Evolutionary conservation across 768 basidiomycete genomes (phyloP).

Genomic region (Coprinellus aureogranulatus): DNA sequence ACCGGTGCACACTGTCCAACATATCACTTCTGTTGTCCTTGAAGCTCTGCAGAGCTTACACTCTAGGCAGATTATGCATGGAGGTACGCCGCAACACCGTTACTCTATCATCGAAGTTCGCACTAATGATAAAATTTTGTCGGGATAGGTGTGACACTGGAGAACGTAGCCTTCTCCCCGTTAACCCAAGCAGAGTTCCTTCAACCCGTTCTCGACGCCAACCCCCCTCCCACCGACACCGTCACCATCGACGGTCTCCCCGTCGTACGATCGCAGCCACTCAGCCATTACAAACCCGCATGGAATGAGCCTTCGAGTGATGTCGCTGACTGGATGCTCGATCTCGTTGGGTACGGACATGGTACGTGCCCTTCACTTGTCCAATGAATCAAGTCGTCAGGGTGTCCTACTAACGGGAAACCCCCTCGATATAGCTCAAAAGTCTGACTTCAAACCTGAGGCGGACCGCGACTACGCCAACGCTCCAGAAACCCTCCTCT

Average conservation of each 20-base stretch:
- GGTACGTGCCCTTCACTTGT: not conserved
- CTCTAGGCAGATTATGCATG: conserved; percentile 14
- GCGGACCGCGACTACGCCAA: conserved; percentile 5
- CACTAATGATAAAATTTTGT: not conserved
- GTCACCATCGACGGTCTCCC: not conserved
- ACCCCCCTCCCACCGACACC: not conserved
- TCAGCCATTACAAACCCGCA: conserved; percentile 5
- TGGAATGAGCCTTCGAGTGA: conserved; percentile 11
- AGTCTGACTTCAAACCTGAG: conserved; percentile 9
- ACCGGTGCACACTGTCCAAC: no score
- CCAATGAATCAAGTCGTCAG: no score
- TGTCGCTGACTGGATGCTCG: conserved; percentile 14
- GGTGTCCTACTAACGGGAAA: no score
- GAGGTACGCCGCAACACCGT: conserved; percentile 6
- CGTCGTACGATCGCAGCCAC: conserved; percentile 13
- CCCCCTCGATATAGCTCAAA: conserved; percentile 13
- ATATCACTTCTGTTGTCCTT: not conserved
- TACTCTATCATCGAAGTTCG: no score
- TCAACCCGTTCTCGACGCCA: no score
- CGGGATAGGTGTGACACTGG: not conserved
- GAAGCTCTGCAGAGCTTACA: not conserved
- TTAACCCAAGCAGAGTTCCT: not conserved
- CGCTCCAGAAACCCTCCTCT: conserved; percentile 15
- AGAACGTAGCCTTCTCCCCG: not conserved
- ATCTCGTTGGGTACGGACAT: conserved; percentile 12